Evolutionary conservation across 257 asterid species (phyloP), one percentile per base, ranked within the genome.

Genomic region (Przewalskia tangutica): DNA sequence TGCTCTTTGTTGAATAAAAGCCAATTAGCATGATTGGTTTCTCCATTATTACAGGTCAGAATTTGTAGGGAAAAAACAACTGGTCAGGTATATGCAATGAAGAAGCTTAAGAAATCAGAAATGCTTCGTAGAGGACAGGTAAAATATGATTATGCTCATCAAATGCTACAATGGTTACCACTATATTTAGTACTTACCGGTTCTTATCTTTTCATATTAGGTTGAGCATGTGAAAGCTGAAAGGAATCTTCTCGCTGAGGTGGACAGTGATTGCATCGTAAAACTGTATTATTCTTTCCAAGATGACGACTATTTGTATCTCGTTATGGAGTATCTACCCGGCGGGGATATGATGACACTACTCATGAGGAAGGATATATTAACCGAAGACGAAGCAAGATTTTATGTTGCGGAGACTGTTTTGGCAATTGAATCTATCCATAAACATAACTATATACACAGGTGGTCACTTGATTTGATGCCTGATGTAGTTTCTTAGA

Each of bases 281-380:
- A 88, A 86, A 71, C 90, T 88, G 67, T 88, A 86, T 82, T 88
- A 84, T 68, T 88, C 91, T 75, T 88, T 88, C 81, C 91, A 89
- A 84, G 90, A 89, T 65, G 89, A 85, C 4, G 87, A 89, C 70
- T 89, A 84, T 79, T 75, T 89, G 62, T 89, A 87, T 83, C 89
- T 89, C 68, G 80, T 89, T 84, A 89, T 89, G 91, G 91, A 89
- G 84, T 89, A 89, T 89, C 86, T 89, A 51, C 90, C 91, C 8
- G 91, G 91, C 46, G 91, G 91, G 75, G 91, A 89, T 87, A 82
- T 89, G 90, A 89, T 89, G 91, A 89, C 91, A 42, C 77, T 89
- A n/a, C 86, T 89, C 62, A 89, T 89, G 91, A 87, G 90, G 68
- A 89, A 89, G 85, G 90, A 89, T 85, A 87, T 77, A 56, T 83